These are phyloP conservation scores for Colletotrichum tamarilloi DNA, from an alignment of 2,329 filamentous ascomycete species.

Conservation along the genomic window DNA sequence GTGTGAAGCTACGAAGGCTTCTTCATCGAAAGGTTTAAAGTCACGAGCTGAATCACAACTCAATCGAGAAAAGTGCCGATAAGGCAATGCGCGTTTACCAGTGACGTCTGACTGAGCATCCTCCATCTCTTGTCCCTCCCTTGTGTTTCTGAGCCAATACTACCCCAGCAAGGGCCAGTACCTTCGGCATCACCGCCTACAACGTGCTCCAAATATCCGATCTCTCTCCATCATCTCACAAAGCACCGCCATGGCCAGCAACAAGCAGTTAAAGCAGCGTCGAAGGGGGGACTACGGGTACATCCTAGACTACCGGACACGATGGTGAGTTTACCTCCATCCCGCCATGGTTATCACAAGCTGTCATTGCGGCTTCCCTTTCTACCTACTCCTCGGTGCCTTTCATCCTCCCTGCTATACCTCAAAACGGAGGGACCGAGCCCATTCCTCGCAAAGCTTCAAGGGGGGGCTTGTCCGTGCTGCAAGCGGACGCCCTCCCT, in stretches of 20 bases:
- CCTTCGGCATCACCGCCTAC: neutral
- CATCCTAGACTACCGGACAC: slow-evolving; percentile 82
- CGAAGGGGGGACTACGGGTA: slow-evolving; percentile 80
- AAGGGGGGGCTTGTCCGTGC: neutral
- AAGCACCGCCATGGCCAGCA: slow-evolving; percentile 13
- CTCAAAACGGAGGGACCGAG: slow-evolving; percentile 1
- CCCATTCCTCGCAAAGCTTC: slow-evolving; percentile 20
- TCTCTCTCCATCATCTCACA: slow-evolving; percentile 10
- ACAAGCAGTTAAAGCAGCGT: slow-evolving; percentile 65
- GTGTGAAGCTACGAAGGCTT: slow-evolving; percentile 1
- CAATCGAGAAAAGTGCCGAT: neutral
- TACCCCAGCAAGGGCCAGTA: neutral
- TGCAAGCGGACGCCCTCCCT: slow-evolving; percentile 4
- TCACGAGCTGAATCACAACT: slow-evolving; percentile 1
- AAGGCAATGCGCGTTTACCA: neutral
- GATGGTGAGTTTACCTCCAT: slow-evolving; percentile 71
- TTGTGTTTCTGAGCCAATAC: neutral
- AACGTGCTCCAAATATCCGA: neutral
- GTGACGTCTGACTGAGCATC: neutral
- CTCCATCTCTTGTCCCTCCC: neutral
- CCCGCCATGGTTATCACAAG: neutral
- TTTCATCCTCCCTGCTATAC: neutral
- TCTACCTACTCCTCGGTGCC: neutral
- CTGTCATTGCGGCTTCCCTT: neutral
- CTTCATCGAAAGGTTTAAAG: slow-evolving; percentile 11